Conservation (phyloP, 2,329 filamentous ascomycete species). For the Microascus cirrosus region DNA sequence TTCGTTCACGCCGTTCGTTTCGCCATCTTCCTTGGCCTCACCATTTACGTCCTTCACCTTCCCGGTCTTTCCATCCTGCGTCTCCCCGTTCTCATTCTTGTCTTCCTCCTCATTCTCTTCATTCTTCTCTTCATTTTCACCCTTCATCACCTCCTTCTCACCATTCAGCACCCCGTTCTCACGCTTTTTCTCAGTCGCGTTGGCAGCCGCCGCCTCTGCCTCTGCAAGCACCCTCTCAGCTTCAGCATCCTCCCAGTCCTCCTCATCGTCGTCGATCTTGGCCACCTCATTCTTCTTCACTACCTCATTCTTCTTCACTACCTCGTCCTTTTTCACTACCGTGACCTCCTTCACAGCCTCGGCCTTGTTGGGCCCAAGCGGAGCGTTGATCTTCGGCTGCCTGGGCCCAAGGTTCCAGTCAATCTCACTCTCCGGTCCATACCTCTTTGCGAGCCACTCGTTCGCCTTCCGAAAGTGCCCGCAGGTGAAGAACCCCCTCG, state of each 20-base stretch:
- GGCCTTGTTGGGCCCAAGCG: background rate
- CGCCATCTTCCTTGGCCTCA: background rate
- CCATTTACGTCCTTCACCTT: background rate
- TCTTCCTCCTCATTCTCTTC: background rate
- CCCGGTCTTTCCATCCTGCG: too few species aligned
- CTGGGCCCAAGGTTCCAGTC: slow-evolving; percentile 61
- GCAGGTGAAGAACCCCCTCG: slow-evolving; percentile 71
- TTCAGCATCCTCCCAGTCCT: slow-evolving; percentile 11
- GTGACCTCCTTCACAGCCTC: slow-evolving; percentile 1
- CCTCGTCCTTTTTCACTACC: background rate
- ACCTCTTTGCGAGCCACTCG: slow-evolving; percentile 68
- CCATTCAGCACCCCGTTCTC: slow-evolving; percentile 5
- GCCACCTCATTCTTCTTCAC: slow-evolving; percentile 5
- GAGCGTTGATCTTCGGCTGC: slow-evolving; percentile 10
- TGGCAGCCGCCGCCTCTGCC: background rate
- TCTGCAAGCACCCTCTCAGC: slow-evolving; percentile 6
- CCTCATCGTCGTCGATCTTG: slow-evolving; percentile 5
- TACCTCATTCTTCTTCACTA: background rate
- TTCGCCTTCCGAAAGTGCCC: slow-evolving; percentile 75
- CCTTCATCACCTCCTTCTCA: slow-evolving; percentile 5
- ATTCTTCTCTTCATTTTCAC: too few species aligned
- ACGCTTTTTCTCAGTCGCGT: slow-evolving; percentile 5
- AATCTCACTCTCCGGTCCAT: slow-evolving; percentile 70
- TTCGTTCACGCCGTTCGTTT: background rate
- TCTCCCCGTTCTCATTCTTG: too few species aligned